Percentiles rank a stretch among this genome's conserved stretches.
Evolutionary conservation across 1,284 basidiomycete species (phyloP).

Genomic region (Cerioporus squamosus): DNA sequence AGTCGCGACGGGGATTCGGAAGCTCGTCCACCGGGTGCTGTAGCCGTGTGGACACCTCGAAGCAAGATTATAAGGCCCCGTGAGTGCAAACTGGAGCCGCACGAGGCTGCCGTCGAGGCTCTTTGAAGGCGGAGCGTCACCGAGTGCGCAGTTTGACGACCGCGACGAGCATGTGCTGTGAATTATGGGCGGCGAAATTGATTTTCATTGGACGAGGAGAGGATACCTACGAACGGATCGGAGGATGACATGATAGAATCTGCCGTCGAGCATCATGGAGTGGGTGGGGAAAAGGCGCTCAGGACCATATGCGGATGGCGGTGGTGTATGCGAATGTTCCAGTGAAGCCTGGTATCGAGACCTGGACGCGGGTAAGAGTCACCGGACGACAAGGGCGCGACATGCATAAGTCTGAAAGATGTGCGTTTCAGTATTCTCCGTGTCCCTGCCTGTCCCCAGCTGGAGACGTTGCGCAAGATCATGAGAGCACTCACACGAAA

Average conservation of each 20-base stretch:
- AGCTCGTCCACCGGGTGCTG: neutral
- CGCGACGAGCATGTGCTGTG: conserved; percentile 25
- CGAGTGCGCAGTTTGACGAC: conserved; percentile 15
- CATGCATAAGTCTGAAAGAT: neutral
- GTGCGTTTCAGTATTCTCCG: neutral
- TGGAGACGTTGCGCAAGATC: conserved; percentile 1
- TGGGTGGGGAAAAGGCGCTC: conserved; percentile 17
- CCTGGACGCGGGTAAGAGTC: conserved; percentile 15
- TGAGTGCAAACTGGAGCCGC: conserved; percentile 8
- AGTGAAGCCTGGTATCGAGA: conserved; percentile 14
- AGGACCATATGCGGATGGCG: conserved; percentile 14
- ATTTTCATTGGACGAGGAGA: conserved; percentile 19
- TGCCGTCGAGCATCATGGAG: conserved; percentile 25
- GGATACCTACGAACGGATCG: conserved; percentile 25
- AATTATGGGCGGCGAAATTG: conserved; percentile 9
- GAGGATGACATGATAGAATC: conserved; percentile 30
- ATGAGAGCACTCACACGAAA: neutral
- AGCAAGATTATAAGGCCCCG: conserved; percentile 13
- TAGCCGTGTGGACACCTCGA: neutral
- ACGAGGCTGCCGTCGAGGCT: conserved; percentile 20
- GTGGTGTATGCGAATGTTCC: conserved; percentile 17
- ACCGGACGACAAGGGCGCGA: conserved; percentile 10
- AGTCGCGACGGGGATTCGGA: neutral
- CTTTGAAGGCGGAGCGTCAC: conserved; percentile 16
- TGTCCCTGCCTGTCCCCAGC: neutral